These are phyloP conservation scores for Platanthera guangdongensis DNA, from an alignment of 106 monocot genomes.

Conservation along the genomic window DNA sequence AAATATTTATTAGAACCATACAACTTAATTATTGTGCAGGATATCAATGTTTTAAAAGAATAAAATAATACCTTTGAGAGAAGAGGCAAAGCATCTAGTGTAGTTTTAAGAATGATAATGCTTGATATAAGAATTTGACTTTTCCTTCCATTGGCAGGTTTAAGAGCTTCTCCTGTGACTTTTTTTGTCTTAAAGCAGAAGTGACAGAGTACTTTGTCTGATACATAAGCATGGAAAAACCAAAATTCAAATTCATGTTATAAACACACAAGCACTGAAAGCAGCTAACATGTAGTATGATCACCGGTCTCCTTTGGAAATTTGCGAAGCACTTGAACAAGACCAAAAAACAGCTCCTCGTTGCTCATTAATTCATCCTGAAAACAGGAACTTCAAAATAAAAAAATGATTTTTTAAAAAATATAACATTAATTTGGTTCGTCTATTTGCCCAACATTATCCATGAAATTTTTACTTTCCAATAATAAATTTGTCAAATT, in stretches of 20 bases:
- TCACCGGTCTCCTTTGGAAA: constrained; percentile 97
- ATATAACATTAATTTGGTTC: neutral
- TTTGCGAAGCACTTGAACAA: constrained; percentile 85
- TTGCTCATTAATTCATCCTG: constrained; percentile 93
- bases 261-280: neutral
- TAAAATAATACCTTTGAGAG: constrained; percentile 58
- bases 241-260: constrained; percentile 4
- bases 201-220: constrained; percentile 82
- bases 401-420: neutral
- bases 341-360: constrained; percentile 95
- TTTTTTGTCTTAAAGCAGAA: constrained; percentile 92
- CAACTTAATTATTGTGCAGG: constrained; percentile 4
- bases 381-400: neutral
- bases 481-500: neutral
- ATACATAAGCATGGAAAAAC: neutral
- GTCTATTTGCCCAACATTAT: neutral
- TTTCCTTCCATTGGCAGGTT: constrained; percentile 64
- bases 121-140: constrained; percentile 80
- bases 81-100: constrained; percentile 86
- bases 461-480: neutral
- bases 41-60: neutral
- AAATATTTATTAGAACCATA: neutral
- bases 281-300: neutral
- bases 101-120: constrained; percentile 81
- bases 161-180: constrained; percentile 54